Percentiles rank a stretch among this genome's conserved stretches.
Evolutionary conservation across 768 basidiomycete species (phyloP).

Genomic region (Mycena floridula): DNA sequence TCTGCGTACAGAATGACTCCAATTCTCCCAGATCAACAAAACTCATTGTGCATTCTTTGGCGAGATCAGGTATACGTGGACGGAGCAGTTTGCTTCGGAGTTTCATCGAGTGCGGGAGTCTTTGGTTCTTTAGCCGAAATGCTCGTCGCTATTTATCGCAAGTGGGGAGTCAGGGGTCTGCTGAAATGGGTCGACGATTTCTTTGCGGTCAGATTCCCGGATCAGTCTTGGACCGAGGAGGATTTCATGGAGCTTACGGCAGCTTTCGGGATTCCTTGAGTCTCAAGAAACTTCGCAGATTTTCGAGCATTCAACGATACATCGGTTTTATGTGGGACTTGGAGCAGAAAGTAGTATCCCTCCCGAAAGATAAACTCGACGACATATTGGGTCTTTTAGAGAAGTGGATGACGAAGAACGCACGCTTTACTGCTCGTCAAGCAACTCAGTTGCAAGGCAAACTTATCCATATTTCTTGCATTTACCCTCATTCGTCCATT

Average conservation of each 20-base stretch:
- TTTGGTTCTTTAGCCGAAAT: no score
- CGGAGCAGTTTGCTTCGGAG: no score
- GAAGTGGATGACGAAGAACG: slow-evolving; percentile 5
- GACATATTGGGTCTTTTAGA: slow-evolving; percentile 9
- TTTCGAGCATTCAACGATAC: slow-evolving; percentile 18
- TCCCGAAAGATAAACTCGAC: slow-evolving; percentile 17
- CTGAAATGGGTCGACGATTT: no score
- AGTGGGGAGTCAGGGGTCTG: no score
- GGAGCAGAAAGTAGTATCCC: slow-evolving; percentile 9
- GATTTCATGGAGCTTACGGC: slow-evolving; percentile 21
- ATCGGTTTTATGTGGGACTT: slow-evolving; percentile 32
- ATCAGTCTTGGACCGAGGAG: no score
- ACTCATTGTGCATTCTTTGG: slow-evolving; percentile 24
- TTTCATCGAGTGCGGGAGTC: no score
- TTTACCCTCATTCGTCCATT: slow-evolving; percentile 22
- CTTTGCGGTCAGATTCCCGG: no score
- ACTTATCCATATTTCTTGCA: slow-evolving; percentile 21
- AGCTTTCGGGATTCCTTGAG: slow-evolving; percentile 25
- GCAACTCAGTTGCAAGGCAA: slow-evolving; percentile 23
- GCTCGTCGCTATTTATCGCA: no score
- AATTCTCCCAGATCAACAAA: slow-evolving; percentile 26
- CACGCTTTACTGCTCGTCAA: slow-evolving; percentile 11
- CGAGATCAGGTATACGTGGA: slow-evolving; percentile 26
- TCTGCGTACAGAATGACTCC: slow-evolving; percentile 32
- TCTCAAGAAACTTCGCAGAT: slow-evolving; percentile 13